Evolutionary conservation across 139 green algal species (phyloP), one percentile per base, ranked within the genome.

Genomic region (Auxenochlorella pyrenoidosa): DNA sequence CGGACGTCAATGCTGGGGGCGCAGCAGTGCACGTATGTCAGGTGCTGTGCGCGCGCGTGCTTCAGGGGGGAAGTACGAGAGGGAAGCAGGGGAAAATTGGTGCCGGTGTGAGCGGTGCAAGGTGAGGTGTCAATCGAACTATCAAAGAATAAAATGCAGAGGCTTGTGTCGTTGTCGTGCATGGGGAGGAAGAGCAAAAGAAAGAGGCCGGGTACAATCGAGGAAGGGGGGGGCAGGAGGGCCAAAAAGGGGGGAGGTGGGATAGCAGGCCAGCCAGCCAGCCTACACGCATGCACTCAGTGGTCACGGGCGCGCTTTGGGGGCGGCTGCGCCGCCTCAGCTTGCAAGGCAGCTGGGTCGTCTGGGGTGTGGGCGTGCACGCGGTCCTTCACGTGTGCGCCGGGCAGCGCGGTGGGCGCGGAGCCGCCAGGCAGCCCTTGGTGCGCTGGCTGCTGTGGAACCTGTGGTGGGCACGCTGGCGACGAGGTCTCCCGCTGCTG

Each of bases 271-370:
- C 70, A 10, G 63, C 63, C 34, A 32, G 34, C 34, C n/a, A 43
- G 70, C 70, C 15, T 1, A 32, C 66, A 73, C 13, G 32, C 66
- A 40, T 18, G 30, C 5, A 40, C 10, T 71, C 30, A 85, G 24
- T 75, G 60, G 28, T 32, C 43, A 40, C 80, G 63, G 24, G 63
- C 47, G 40, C 80, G 80, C 63, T 85, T 85, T 16, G 24, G 40
- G 32, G 80, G 30, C 8, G 80, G 80, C 80, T 18, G 24, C 26
- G 24, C 63, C 1, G 26, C 40, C 15, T 85, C 60, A 0, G 30
- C 40, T 16, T 59, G 40, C 28, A 85, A 38, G 5, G 30, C 80
- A 22, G 63, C 80, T 1, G 13, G 19, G 40, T 30, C 30, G 4
- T 26, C 28, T 5, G 59, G 80, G 40, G 34, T 75, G 63, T 76